Percentiles rank a stretch among this genome's conserved stretches.
These are phyloP conservation scores for Amoeboradix gromovi DNA, from an alignment of 371 early-diverging fungal species.

Conservation along the genomic window DNA sequence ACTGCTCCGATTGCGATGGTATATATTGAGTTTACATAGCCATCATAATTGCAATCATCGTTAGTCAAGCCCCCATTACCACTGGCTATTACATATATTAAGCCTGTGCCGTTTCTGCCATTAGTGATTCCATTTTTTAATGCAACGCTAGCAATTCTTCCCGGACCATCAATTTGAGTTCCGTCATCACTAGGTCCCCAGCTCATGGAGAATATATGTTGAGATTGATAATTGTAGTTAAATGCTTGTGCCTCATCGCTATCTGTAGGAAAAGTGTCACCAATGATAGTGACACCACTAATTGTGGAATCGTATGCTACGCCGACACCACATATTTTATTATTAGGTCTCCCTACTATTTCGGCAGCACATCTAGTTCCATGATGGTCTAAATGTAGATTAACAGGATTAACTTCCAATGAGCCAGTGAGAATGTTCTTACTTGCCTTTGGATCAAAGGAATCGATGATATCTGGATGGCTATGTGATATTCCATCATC, in stretches of 20 bases:
- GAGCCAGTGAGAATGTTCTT: constrained; percentile 18
- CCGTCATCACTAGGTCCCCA: constrained; percentile 92
- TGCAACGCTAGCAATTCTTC: constrained; percentile 40
- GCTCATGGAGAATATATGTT: constrained; percentile 68
- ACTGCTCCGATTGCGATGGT: constrained; percentile 76
- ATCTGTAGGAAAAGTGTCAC: constrained; percentile 36
- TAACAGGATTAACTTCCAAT: constrained; percentile 73
- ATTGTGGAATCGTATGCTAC: constrained; percentile 63
- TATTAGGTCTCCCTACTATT: constrained; percentile 49
- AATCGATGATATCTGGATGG: constrained; percentile 34
- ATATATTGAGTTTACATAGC: constrained; percentile 79
- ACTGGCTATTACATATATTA: constrained; percentile 70
- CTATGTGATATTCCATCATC: constrained; percentile 78
- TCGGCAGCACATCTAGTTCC: constrained; percentile 92
- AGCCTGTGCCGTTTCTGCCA: constrained; percentile 56
- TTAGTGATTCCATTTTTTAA: constrained; percentile 45
- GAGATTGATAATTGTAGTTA: constrained; percentile 49
- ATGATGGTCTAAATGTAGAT: constrained; percentile 55
- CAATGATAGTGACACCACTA: constrained; percentile 19
- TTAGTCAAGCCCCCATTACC: constrained; percentile 51
- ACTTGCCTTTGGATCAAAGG: not conserved
- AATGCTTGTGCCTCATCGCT: constrained; percentile 65
- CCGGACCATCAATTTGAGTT: constrained; percentile 52
- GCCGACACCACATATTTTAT: constrained; percentile 79
- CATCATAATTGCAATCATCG: constrained; percentile 57